Evolutionary conservation across 192 early-diverging fungal species (phyloP).

Genomic region (Coemansia umbellata): DNA sequence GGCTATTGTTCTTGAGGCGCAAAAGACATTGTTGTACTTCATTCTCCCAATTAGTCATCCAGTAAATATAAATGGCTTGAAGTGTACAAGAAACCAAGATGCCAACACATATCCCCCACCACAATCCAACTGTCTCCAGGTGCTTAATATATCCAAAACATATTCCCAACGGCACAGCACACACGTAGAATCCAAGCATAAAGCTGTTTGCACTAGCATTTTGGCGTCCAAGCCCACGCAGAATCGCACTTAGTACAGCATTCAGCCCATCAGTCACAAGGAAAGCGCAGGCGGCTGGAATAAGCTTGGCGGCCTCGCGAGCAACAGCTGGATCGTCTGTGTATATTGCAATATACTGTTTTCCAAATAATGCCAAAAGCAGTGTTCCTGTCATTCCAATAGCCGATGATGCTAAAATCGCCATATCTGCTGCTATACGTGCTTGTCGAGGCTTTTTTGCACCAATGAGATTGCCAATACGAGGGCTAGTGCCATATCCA

Average conservation of each 20-base stretch:
- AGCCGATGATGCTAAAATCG: slow-evolving; percentile 52
- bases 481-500: slow-evolving; percentile 66
- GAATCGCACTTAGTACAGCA: slow-evolving; percentile 51
- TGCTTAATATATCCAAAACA: slow-evolving; percentile 35
- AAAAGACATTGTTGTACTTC: neutral
- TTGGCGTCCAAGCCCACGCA: slow-evolving; percentile 52
- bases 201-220: slow-evolving; percentile 42
- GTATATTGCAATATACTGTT: slow-evolving; percentile 51
- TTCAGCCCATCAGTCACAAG: slow-evolving; percentile 56
- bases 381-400: slow-evolving; percentile 32
- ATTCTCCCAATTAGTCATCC: neutral
- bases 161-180: slow-evolving; percentile 42
- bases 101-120: slow-evolving; percentile 23
- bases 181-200: slow-evolving; percentile 43
- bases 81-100: slow-evolving; percentile 4
- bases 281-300: slow-evolving; percentile 69
- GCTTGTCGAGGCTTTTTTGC: slow-evolving; percentile 54
- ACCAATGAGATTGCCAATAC: slow-evolving; percentile 75
- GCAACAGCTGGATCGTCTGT: slow-evolving; percentile 66
- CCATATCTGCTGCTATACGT: slow-evolving; percentile 54
- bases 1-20: neutral
- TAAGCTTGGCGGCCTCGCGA: slow-evolving; percentile 58
- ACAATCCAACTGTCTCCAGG: slow-evolving; percentile 17
- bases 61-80: neutral
- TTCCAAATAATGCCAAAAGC: slow-evolving; percentile 5